A percentile compares a stretch with the other conserved stretches of the same genome.
phyloP scores from a whole-genome alignment of 1,284 basidiomycete species.

The Macrocystidia cucumis region DNA sequence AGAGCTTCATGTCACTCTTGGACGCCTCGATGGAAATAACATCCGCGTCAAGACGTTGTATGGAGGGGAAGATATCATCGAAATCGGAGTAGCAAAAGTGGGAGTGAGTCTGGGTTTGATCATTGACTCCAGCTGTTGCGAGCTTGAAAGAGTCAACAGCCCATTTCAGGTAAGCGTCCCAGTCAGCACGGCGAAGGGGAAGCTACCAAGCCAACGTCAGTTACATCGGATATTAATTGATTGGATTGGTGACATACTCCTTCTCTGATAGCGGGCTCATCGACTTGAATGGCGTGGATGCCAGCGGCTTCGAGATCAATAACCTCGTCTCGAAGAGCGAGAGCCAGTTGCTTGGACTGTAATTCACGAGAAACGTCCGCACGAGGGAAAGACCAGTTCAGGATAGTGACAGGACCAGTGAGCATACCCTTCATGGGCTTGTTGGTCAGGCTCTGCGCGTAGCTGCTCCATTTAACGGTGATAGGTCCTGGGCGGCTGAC shows the following conservation, averaged over 20 bases:
- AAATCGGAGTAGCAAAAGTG: slow-evolving; percentile 99
- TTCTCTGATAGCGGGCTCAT: slow-evolving; percentile 99
- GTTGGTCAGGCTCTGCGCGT: slow-evolving; percentile 91
- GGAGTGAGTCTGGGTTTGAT: slow-evolving; percentile 92
- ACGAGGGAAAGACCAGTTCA: slow-evolving; percentile 99
- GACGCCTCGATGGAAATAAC: slow-evolving; percentile 99
- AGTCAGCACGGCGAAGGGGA: slow-evolving; percentile 90
- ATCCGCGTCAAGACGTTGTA: slow-evolving; percentile 96
- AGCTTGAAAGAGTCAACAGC: slow-evolving; percentile 98
- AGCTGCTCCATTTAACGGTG: slow-evolving; percentile 96
- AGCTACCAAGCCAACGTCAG: slow-evolving; percentile 37
- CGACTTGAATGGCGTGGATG: slow-evolving; percentile 98
- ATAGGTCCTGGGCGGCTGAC: slow-evolving; percentile 92
- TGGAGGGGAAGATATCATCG: slow-evolving; percentile 96
- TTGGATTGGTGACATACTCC: slow-evolving; percentile 50
- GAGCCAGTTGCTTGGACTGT: slow-evolving; percentile 97
- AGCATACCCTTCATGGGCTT: slow-evolving; percentile 99
- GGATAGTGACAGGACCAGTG: slow-evolving; percentile 93
- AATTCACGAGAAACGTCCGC: slow-evolving; percentile 95
- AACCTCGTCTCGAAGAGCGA: slow-evolving; percentile 98
- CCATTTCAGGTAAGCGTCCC: slow-evolving; percentile 94
- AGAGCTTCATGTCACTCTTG: slow-evolving; percentile 96
- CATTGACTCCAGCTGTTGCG: slow-evolving; percentile 87
- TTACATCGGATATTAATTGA: not conserved
- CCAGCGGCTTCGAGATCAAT: slow-evolving; percentile 96